A percentile compares a stretch with the other conserved stretches of the same genome.
Evolutionary conservation across 2,329 filamentous ascomycete species (phyloP).

Genomic region (Sclerotinia borealis): DNA sequence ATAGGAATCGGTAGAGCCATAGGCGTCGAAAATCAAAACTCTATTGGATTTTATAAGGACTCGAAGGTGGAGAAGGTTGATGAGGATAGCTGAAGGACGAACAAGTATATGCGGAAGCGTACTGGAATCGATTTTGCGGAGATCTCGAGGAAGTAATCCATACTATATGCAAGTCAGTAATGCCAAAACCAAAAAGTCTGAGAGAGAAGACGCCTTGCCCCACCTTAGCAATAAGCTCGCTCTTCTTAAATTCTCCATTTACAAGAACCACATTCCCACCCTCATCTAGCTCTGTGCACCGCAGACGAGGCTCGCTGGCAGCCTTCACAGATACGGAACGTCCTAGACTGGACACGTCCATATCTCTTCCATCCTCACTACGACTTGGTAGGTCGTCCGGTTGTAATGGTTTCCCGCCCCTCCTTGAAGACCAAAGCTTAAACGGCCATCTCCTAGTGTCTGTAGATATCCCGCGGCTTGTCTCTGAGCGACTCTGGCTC

Average conservation of each 20-base stretch:
- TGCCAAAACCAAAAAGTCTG: conserved; percentile 8
- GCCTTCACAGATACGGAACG: conserved; percentile 69
- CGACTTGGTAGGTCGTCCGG: conserved; percentile 52
- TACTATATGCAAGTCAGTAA: conserved; percentile 51
- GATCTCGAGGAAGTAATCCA: conserved; percentile 83
- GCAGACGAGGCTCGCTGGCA: conserved; percentile 74
- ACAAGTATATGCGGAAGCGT: conserved; percentile 93
- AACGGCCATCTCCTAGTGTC: conserved; percentile 22
- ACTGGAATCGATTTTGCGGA: conserved; percentile 96
- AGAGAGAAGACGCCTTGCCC: conserved; percentile 16
- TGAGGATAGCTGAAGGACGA: conserved; percentile 84
- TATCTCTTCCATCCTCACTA: conserved; percentile 50
- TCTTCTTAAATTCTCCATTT: conserved; percentile 96
- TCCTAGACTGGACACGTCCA: conserved; percentile 61
- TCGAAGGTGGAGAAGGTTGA: conserved; percentile 93
- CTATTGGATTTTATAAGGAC: conserved; percentile 93
- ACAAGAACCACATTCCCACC: conserved; percentile 86
- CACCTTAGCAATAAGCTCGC: conserved; percentile 90
- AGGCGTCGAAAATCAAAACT: conserved; percentile 92
- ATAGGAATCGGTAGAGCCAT: conserved; percentile 89
- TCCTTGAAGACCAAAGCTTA: conserved; percentile 23
- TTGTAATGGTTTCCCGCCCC: conserved; percentile 37
- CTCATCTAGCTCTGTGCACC: conserved; percentile 93
- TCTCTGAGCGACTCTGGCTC: conserved; percentile 12
- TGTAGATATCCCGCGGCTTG: conserved; percentile 20